phyloP scores from a whole-genome alignment of 768 basidiomycete species.

The Leccinum fibrillosum region DNA sequence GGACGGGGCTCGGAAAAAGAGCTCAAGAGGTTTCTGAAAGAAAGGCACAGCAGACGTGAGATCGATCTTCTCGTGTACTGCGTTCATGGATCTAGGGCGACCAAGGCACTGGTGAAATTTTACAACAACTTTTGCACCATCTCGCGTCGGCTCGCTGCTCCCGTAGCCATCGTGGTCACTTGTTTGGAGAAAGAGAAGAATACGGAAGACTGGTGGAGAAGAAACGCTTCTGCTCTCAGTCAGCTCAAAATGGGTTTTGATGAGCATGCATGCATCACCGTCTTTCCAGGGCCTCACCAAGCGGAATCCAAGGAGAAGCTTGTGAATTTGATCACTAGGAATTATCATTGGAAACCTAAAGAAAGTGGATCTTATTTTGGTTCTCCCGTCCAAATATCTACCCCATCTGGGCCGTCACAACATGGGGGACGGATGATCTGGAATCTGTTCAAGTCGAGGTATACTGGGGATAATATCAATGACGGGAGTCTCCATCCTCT shows the following conservation, averaged over 20 bases:
- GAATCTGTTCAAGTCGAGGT: neutral
- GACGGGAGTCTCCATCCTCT: neutral
- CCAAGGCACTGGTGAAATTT: slow-evolving; percentile 24
- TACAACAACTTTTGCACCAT: slow-evolving; percentile 34
- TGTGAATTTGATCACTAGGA: slow-evolving; percentile 9
- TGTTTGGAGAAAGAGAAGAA: slow-evolving; percentile 24
- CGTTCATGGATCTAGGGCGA: slow-evolving; percentile 35
- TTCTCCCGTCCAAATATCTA: neutral
- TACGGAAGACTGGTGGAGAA: slow-evolving; percentile 32
- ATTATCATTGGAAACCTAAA: slow-evolving; percentile 7
- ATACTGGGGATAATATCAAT: neutral
- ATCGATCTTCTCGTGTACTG: slow-evolving; percentile 40
- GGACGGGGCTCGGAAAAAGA: slow-evolving; percentile 10
- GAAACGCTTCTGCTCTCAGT: slow-evolving; percentile 27
- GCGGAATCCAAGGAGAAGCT: slow-evolving; percentile 17
- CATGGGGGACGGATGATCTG: neutral
- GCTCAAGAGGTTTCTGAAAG: slow-evolving; percentile 19
- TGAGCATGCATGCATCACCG: slow-evolving; percentile 38
- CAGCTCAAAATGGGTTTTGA: slow-evolving; percentile 30
- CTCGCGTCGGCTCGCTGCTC: slow-evolving; percentile 36
- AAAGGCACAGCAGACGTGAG: slow-evolving; percentile 22
- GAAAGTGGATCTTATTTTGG: slow-evolving; percentile 11
- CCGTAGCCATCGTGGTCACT: slow-evolving; percentile 36
- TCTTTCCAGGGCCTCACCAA: slow-evolving; percentile 8
- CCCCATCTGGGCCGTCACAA: neutral